These are phyloP conservation scores for Schwanniomyces sp. DNA, from an alignment of 805 yeast genomes.

Conservation along the genomic window DNA sequence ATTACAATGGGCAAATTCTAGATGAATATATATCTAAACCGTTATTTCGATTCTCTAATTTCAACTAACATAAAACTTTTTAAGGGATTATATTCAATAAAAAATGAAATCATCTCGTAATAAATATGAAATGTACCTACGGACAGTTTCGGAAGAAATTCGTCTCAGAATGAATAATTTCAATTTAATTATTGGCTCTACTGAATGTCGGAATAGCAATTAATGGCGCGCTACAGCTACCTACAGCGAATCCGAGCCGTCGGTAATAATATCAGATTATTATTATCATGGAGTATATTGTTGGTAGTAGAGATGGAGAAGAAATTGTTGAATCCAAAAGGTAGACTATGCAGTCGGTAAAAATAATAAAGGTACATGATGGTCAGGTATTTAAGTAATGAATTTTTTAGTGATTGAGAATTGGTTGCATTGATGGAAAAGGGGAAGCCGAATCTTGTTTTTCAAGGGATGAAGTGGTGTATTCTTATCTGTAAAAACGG, in stretches of 20 bases:
- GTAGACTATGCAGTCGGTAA: no score
- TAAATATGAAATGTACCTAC: conserved; percentile 1
- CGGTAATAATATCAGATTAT: not conserved
- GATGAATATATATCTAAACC: not conserved
- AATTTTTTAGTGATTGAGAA: no score
- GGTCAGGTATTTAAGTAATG: no score
- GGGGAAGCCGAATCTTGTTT: no score
- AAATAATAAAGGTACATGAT: no score
- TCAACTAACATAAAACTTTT: not conserved
- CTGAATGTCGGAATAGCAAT: not conserved
- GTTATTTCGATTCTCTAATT: not conserved
- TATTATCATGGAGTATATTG: not conserved
- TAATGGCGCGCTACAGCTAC: not conserved
- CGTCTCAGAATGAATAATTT: not conserved
- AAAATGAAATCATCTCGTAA: conserved; percentile 2
- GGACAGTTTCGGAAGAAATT: conserved; percentile 5
- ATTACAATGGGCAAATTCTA: not conserved
- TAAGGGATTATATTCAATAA: not conserved
- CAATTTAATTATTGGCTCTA: not conserved
- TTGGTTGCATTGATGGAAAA: no score
- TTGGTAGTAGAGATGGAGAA: not conserved
- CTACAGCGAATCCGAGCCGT: not conserved
- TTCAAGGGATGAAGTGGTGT: no score
- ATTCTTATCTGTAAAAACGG: no score
- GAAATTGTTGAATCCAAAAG: not conserved